Base-by-base conservation (phyloP, 169 alveolate species). In the Plasmodium gonderi region DNA sequence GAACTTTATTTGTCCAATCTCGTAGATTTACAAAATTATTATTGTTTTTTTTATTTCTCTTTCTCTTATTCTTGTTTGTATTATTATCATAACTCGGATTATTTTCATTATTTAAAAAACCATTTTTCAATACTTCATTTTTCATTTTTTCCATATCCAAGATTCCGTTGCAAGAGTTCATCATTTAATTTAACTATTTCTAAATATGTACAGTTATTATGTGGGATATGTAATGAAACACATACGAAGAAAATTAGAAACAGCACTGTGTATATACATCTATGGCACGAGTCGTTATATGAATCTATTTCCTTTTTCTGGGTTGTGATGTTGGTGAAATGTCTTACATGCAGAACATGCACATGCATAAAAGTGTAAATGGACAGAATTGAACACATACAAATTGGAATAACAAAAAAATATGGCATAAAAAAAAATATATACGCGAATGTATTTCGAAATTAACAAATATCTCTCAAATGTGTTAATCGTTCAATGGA, bases 1-100 rank as follows among this genome's bases (percentile, higher is more conserved):
- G 91, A 20, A 81, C 80, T 81, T 68, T 81, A 11, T 20, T 17
- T 29, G 91, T 81, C 91, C 91, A 81, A 20, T 81, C 91, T 68
- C 91, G 26, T 68, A 81, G 38, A 81, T 81, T 81, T 14, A 81
- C 91, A 68, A 81, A 81, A 20, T 31, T 23, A 31, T 45, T 29
- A 17, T 81, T 44, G 26, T 38, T 68, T 44, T 68, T 81, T 68
- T 45, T 81, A 17, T 44, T 81, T 51, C 54, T 69, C 54, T 68
- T 81, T 36, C 72, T 65, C 4, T 12, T 79, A 23, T 79, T 7
- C 31, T 51, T 51, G 8, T 51, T 45, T 31, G 12, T 36, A 7
- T 38, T 40, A 20, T 5, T 26, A 54, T 60, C 78, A 60, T 0
- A 79, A 26, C 12, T 54, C 29, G 44, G 26, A 20, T 1, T 38